Conservation (phyloP, 2,329 filamentous ascomycete species). For the Trichoderma cornu-damae region DNA sequence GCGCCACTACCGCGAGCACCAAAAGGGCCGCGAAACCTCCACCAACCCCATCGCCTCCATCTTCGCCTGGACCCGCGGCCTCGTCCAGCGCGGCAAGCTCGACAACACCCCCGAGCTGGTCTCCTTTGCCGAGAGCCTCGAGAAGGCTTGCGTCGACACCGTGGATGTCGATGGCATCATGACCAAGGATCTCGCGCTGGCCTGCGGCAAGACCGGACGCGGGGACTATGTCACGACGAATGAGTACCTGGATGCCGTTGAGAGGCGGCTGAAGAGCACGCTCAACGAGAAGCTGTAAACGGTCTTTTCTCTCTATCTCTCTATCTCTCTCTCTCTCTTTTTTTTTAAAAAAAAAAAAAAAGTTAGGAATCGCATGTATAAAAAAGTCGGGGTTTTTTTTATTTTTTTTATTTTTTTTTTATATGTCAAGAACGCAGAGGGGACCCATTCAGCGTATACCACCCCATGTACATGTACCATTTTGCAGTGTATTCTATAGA, state of each 20-base stretch:
- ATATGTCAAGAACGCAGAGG: too few species aligned
- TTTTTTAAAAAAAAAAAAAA: background rate
- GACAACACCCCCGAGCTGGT: conserved; percentile 90
- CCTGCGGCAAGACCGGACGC: conserved; percentile 80
- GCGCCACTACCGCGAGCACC: conserved; percentile 96
- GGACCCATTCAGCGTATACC: too few species aligned
- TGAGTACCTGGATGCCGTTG: conserved; percentile 89
- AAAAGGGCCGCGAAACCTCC: conserved; percentile 94
- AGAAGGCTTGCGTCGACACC: conserved; percentile 89
- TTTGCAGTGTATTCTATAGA: background rate
- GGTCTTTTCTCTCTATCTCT: too few species aligned
- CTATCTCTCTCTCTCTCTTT: too few species aligned
- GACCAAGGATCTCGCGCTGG: conserved; percentile 98
- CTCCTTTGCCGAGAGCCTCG: conserved; percentile 83
- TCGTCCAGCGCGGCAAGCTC: conserved; percentile 87
- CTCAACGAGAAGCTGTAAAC: conserved; percentile 70
- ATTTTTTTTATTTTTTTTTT: background rate
- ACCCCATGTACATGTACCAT: conserved; percentile 17
- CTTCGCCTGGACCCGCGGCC: conserved; percentile 96
- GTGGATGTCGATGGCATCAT: conserved; percentile 93
- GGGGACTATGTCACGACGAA: conserved; percentile 85
- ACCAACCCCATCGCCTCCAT: conserved; percentile 99
- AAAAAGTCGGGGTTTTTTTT: too few species aligned
- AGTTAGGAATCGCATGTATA: background rate
- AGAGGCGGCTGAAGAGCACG: conserved; percentile 76